A percentile compares a stretch with the other conserved stretches of the same genome.
Evolutionary conservation across 2,329 filamentous ascomycete species (phyloP).

Genomic region (Teratosphaeria nubilosa): DNA sequence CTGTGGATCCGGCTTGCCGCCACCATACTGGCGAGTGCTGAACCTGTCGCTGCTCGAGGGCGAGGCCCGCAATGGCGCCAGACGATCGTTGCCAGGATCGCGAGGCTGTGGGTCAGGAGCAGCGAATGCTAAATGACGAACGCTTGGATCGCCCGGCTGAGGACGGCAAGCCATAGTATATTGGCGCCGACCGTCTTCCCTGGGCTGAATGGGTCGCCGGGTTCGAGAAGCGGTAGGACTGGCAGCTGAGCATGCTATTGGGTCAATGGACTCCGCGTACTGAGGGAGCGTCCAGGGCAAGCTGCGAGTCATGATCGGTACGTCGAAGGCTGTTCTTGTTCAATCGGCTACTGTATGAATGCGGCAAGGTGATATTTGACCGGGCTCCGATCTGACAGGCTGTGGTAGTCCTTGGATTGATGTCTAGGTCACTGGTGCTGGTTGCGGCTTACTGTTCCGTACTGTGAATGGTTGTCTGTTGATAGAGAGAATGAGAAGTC

Average conservation of each 20-base stretch:
- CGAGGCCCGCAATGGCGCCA: neutral
- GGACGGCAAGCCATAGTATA: neutral
- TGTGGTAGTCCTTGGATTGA: neutral
- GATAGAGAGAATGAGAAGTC: no score
- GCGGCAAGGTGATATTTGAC: neutral
- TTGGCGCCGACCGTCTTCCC: neutral
- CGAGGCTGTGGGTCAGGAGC: conserved; percentile 8
- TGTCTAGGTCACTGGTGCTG: neutral
- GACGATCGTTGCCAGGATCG: conserved; percentile 9
- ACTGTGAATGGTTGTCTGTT: neutral
- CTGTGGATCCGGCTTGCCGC: neutral
- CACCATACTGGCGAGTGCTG: neutral
- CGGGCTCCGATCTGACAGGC: neutral
- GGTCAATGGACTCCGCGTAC: conserved; percentile 1
- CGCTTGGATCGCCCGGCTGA: conserved; percentile 11
- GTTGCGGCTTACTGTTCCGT: neutral
- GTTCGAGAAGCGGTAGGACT: neutral
- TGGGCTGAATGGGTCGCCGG: neutral
- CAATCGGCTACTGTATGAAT: neutral
- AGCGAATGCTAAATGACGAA: neutral
- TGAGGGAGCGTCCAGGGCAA: neutral
- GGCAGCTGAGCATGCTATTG: neutral
- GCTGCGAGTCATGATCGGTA: neutral
- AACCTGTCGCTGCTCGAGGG: neutral
- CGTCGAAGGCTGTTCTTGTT: neutral